Base-by-base conservation (phyloP, 306 rosid species). In the Sesbania bispinosa region DNA sequence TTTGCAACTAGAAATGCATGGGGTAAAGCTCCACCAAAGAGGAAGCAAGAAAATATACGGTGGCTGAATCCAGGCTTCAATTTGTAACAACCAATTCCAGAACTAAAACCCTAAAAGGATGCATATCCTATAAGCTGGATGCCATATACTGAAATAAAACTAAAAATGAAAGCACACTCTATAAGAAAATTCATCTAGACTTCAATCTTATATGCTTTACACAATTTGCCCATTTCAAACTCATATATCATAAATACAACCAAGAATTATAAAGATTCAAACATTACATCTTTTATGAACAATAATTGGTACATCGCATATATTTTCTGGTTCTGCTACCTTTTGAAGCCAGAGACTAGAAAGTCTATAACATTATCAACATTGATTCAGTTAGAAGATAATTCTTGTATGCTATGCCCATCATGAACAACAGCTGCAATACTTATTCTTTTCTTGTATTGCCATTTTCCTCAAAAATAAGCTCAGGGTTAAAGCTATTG, bases 31-130 rank as follows among this genome's bases (percentile, higher is more conserved):
- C 41, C 71, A 46, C 7, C 41, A 64, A 63, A 45, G 18, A 27
- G 15, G 14, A 61, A 46, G 32, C 64, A 74, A 51, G 39, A 75
- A 78, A 55, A 73, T 41, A 27, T 42, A 62, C 15, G n/a, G 16
- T 38, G 63, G 20, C 32, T 60, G 23, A 57, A 73, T 27, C 23
- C 14, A 11, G 26, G 13, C 23, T 59, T 18, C 14, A 54, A 65
- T 24, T n/a, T 18, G 30, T 38, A 38, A 67, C 14, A 72, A 21
- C 24, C 67, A 43, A 63, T 19, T 50, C 21, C n/a, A 24, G n/a
- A 62, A 67, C 52, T 14, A 60, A 27, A 35, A 33, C 61, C n/a
- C 32, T 19, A 11, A 30, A 33, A 33, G 16, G 50, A 4, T 47
- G 53, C n/a, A n/a, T 2, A 63, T 9, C 19, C 3, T 16, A 14